phyloP scores from a whole-genome alignment of 345 rosid genomes.

The Durio zibethinus region DNA sequence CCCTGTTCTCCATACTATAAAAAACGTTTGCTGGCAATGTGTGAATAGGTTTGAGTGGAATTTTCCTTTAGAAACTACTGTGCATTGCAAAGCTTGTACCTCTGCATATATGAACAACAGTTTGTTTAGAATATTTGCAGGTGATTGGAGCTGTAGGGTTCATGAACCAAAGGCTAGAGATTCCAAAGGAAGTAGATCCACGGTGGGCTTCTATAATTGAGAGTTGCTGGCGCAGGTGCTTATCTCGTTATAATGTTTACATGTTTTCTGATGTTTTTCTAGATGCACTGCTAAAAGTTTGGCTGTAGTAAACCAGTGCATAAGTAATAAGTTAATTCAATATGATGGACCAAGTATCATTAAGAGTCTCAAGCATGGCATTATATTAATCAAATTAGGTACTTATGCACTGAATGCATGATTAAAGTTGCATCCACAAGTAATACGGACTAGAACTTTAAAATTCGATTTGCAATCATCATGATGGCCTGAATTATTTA shows the following conservation, averaged over 20 bases:
- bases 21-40: background rate
- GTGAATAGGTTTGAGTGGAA: background rate
- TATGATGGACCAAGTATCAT: background rate
- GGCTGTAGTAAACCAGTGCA: background rate
- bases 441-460: background rate
- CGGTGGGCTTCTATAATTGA: slow-evolving; percentile 73
- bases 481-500: background rate
- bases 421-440: background rate
- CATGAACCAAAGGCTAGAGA: slow-evolving; percentile 91
- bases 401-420: background rate
- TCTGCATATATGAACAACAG: slow-evolving; percentile 17
- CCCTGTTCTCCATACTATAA: background rate
- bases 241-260: background rate
- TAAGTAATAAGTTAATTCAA: background rate
- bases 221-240: slow-evolving; percentile 94
- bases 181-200: slow-evolving; percentile 78
- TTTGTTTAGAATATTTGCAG: slow-evolving; percentile 46
- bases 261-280: slow-evolving; percentile 5
- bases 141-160: slow-evolving; percentile 97
- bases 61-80: background rate
- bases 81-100: background rate
- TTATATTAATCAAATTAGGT: background rate
- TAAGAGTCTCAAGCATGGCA: background rate
- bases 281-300: slow-evolving; percentile 1
- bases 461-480: background rate